Evolutionary conservation across 345 rosid species (phyloP).

Genomic region (Boechera stricta): DNA sequence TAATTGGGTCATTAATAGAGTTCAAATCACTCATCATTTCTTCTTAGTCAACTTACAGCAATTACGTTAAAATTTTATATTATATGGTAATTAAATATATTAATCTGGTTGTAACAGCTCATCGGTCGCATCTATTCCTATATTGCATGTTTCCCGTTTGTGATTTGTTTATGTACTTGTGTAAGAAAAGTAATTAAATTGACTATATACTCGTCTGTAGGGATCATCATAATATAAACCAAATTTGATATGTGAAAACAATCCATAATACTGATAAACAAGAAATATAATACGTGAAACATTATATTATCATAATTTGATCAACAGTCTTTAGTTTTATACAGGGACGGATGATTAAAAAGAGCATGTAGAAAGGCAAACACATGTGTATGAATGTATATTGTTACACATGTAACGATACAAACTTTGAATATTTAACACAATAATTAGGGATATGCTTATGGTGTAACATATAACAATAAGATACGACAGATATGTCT

Average conservation of each 20-base stretch:
- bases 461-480: neutral
- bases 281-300: neutral
- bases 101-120: constrained; percentile 15
- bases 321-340: neutral
- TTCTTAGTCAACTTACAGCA: constrained; percentile 37
- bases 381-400: neutral
- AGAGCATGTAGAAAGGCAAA: neutral
- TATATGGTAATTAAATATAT: neutral
- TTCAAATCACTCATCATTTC: constrained; percentile 25
- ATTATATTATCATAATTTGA: neutral
- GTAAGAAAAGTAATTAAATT: neutral
- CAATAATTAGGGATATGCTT: neutral
- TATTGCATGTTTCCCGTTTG: constrained; percentile 33
- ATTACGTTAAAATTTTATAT: neutral
- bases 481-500: neutral
- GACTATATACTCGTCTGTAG: neutral
- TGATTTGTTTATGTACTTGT: neutral
- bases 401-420: neutral
- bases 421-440: neutral
- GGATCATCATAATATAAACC: neutral
- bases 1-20: constrained; percentile 20
- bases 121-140: constrained; percentile 3
- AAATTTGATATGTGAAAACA: neutral
- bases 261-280: neutral
- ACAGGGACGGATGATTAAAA: neutral